Evolutionary conservation across 495 filamentous ascomycete genomes (phyloP).

Genomic region (Astrocystis sublimbata): DNA sequence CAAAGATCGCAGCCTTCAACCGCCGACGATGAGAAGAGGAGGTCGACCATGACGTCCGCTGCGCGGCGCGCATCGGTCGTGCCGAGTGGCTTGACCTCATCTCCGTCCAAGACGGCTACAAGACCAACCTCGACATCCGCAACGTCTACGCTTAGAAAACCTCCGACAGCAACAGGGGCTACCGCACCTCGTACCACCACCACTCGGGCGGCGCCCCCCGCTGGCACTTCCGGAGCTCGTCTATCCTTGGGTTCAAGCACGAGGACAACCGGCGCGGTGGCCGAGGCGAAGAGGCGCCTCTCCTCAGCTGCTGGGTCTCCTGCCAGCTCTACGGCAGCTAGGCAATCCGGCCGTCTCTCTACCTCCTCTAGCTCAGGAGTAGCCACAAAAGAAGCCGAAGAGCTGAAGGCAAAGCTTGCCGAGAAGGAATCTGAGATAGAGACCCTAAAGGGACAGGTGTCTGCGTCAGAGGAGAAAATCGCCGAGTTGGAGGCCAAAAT

Average conservation of each 20-base stretch:
- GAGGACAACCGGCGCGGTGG: constrained; percentile 37
- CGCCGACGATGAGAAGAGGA: constrained; percentile 52
- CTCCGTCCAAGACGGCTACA: constrained; percentile 41
- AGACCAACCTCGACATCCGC: constrained; percentile 38
- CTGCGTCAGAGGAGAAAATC: constrained; percentile 44
- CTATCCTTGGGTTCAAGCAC: constrained; percentile 34
- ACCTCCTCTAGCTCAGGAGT: constrained; percentile 36
- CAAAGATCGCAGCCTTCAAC: constrained; percentile 48
- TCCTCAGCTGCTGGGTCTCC: constrained; percentile 40
- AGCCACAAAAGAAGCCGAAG: constrained; percentile 49
- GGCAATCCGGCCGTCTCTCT: constrained; percentile 44
- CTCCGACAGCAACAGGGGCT: constrained; percentile 34
- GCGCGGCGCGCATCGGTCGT: constrained; percentile 44
- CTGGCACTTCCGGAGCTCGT: constrained; percentile 25
- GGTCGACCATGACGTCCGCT: constrained; percentile 36
- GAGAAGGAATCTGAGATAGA: constrained; percentile 52
- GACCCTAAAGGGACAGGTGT: constrained; percentile 40
- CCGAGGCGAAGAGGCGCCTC: constrained; percentile 53
- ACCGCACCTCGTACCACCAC: constrained; percentile 33
- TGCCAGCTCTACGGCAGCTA: constrained; percentile 22
- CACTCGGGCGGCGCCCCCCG: constrained; percentile 29
- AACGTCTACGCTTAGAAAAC: constrained; percentile 43
- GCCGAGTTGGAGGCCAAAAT: constrained; percentile 43
- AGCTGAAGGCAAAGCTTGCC: constrained; percentile 53
- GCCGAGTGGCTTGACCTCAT: constrained; percentile 32